These are phyloP conservation scores for Alliaria petiolata DNA, from an alignment of 345 rosid species.

Conservation along the genomic window DNA sequence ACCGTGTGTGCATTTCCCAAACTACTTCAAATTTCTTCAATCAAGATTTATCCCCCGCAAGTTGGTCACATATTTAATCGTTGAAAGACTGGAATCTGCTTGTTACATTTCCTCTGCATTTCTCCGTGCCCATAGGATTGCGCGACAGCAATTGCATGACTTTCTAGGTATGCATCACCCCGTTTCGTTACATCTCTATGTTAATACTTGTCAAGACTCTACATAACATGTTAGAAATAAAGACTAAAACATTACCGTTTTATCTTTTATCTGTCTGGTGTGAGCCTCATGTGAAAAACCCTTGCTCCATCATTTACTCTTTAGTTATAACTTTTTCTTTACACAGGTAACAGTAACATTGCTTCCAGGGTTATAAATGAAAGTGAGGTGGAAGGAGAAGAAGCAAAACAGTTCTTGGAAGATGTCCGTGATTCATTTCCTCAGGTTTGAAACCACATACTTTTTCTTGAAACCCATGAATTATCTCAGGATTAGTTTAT, in stretches of 20 bases:
- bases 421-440: slow-evolving; percentile 74
- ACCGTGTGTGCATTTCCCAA: slow-evolving; percentile 57
- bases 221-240: neutral
- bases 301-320: neutral
- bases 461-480: neutral
- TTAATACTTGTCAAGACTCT: neutral
- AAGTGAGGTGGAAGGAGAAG: slow-evolving; percentile 85
- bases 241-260: neutral
- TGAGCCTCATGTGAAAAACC: neutral
- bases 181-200: neutral
- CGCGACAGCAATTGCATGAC: slow-evolving; percentile 59
- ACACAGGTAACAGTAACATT: slow-evolving; percentile 58
- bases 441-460: slow-evolving; percentile 48
- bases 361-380: slow-evolving; percentile 65
- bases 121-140: slow-evolving; percentile 87
- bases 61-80: slow-evolving; percentile 63
- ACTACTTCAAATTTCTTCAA: slow-evolving; percentile 66
- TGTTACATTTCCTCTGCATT: slow-evolving; percentile 93
- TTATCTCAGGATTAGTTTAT: neutral
- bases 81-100: slow-evolving; percentile 76
- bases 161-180: slow-evolving; percentile 56
- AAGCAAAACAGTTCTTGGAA: slow-evolving; percentile 81
- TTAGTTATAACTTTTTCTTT: neutral
- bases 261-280: neutral
- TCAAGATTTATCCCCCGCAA: slow-evolving; percentile 53